Conservation (phyloP, 2,329 filamentous ascomycete genomes). For the Diaporthe citriasiana region DNA sequence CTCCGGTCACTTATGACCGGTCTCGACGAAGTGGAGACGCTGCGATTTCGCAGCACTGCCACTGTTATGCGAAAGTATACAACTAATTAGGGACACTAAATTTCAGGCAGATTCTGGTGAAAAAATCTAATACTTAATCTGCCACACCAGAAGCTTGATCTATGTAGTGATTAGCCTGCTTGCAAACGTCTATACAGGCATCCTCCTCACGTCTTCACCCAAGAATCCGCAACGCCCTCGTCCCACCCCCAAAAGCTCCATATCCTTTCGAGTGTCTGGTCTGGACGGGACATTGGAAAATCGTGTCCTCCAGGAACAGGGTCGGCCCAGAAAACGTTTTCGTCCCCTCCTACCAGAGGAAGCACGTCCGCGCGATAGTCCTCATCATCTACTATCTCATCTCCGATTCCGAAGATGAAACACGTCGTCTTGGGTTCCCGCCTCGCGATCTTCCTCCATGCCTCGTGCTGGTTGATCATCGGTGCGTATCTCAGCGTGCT, state of each 20-base stretch:
- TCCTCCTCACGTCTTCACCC: slow-evolving; percentile 27
- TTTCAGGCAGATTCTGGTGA: background rate
- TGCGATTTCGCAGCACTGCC: background rate
- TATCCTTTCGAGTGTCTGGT: slow-evolving; percentile 60
- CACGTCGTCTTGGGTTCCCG: slow-evolving; percentile 58
- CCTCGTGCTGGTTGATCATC: slow-evolving; percentile 65
- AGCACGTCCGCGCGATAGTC: slow-evolving; percentile 65
- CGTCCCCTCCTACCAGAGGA: slow-evolving; percentile 63
- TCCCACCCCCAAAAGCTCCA: slow-evolving; percentile 61
- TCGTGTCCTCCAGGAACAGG: slow-evolving; percentile 70
- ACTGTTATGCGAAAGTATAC: background rate
- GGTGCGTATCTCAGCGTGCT: slow-evolving; percentile 68
- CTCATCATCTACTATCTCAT: slow-evolving; percentile 66
- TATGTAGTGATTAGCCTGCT: background rate
- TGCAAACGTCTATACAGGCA: background rate
- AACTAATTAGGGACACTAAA: background rate
- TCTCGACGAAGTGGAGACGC: background rate
- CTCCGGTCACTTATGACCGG: background rate
- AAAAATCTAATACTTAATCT: background rate
- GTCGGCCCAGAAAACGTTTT: slow-evolving; percentile 63
- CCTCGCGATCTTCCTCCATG: slow-evolving; percentile 63
- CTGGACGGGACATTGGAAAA: slow-evolving; percentile 71
- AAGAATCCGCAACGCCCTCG: slow-evolving; percentile 17
- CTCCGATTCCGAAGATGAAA: slow-evolving; percentile 64
- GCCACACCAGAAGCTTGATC: no score